These are phyloP conservation scores for Aspergillus ostianus DNA, from an alignment of 495 filamentous ascomycete genomes.

Conservation along the genomic window DNA sequence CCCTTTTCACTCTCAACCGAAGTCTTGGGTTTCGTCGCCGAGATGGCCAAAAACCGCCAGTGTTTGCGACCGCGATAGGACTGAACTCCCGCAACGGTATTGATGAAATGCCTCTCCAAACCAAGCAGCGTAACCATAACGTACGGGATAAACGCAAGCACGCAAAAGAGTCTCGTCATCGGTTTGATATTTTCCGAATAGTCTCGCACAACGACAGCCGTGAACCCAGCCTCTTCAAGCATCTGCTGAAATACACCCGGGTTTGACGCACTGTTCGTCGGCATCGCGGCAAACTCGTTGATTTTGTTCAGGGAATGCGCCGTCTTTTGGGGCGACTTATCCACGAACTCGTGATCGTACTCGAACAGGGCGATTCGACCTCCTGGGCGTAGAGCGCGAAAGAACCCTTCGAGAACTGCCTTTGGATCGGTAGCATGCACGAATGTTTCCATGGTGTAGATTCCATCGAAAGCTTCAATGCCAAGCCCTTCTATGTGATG, in stretches of 20 bases:
- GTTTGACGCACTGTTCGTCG: constrained; percentile 36
- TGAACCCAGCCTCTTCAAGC: constrained; percentile 51
- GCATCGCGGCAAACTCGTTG: constrained; percentile 49
- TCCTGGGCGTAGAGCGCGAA: constrained; percentile 48
- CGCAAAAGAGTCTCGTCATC: constrained; percentile 50
- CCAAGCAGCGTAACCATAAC: constrained; percentile 45
- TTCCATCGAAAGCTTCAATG: constrained; percentile 45
- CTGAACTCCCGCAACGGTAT: constrained; percentile 46
- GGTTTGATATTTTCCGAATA: constrained; percentile 50
- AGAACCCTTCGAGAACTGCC: constrained; percentile 45
- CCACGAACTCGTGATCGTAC: constrained; percentile 44
- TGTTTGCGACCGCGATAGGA: constrained; percentile 32
- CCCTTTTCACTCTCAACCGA: constrained; percentile 1
- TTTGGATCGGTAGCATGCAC: constrained; percentile 54
- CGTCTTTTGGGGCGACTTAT: constrained; percentile 30
- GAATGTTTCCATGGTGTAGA: constrained; percentile 60
- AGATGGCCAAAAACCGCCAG: constrained; percentile 38
- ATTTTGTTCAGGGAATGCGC: constrained; percentile 36
- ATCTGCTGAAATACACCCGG: constrained; percentile 32
- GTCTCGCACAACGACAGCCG: constrained; percentile 45
- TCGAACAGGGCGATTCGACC: constrained; percentile 48
- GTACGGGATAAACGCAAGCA: constrained; percentile 52
- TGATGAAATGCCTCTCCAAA: constrained; percentile 45
- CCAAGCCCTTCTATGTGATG: constrained; percentile 46
- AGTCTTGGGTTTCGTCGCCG: constrained; percentile 31